Conservation (phyloP, 2,329 filamentous ascomycete genomes). For the Pseudogymnoascus destructans region DNA sequence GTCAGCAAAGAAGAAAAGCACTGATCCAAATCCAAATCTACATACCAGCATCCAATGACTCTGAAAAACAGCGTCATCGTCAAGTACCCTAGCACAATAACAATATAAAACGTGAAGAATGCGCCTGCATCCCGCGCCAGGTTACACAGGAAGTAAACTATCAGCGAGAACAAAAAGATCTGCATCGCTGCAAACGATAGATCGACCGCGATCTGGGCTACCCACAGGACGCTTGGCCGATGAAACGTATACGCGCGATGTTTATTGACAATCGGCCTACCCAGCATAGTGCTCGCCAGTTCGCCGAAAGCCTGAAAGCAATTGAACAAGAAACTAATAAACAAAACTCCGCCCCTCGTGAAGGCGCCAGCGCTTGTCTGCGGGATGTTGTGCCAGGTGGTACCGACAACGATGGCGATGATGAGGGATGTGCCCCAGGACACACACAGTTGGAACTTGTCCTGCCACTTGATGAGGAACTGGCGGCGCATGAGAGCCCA, state of each 20-base stretch:
- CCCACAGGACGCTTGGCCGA: constrained; percentile 45
- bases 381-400: constrained; percentile 53
- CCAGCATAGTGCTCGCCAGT: constrained; percentile 48
- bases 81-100: constrained; percentile 39
- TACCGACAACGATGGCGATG: constrained; percentile 50
- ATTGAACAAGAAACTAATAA: constrained; percentile 51
- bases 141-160: constrained; percentile 52
- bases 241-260: constrained; percentile 45
- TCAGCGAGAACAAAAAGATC: constrained; percentile 41
- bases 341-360: constrained; percentile 48
- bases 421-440: constrained; percentile 44
- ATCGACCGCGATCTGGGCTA: constrained; percentile 41
- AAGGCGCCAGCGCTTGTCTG: constrained; percentile 46
- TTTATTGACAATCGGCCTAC: constrained; percentile 45
- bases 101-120: constrained; percentile 51
- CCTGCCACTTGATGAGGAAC: constrained; percentile 52
- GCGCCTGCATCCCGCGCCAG: constrained; percentile 36
- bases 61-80: constrained; percentile 47
- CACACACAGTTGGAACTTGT: constrained; percentile 49
- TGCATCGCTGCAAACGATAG: constrained; percentile 46
- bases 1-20: not conserved
- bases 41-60: not conserved
- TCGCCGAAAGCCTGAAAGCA: constrained; percentile 51
- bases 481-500: constrained; percentile 43
- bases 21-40: not conserved